Evolutionary conservation across 192 early-diverging fungal species (phyloP).

Genomic region (Backusella parvicylindrica): DNA sequence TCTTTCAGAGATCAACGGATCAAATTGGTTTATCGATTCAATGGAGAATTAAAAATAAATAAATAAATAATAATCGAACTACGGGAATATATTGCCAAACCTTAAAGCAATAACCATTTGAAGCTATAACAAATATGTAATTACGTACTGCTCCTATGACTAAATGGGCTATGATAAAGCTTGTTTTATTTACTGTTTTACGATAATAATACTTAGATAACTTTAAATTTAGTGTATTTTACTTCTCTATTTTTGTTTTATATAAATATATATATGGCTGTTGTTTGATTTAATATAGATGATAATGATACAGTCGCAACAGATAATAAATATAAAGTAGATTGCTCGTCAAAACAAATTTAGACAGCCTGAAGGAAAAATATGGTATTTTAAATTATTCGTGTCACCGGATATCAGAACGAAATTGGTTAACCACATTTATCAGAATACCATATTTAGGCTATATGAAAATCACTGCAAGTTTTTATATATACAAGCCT

Average conservation of each 20-base stretch:
- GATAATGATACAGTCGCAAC: not conserved
- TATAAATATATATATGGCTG: not conserved
- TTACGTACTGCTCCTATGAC: not conserved
- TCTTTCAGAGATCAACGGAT: not conserved
- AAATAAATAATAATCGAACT: not conserved
- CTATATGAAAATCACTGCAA: not conserved
- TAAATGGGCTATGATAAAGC: not conserved
- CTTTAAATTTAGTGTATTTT: not conserved
- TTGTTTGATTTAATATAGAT: not conserved
- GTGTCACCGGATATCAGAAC: not conserved
- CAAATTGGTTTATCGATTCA: not conserved
- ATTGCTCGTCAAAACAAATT: not conserved
- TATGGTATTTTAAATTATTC: not conserved
- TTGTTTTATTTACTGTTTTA: not conserved
- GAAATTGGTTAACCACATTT: not conserved
- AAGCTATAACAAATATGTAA: not conserved
- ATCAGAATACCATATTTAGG: not conserved
- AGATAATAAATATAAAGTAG: not conserved
- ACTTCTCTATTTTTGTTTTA: not conserved
- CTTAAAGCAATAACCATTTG: not conserved
- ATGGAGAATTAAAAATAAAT: not conserved
- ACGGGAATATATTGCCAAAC: not conserved
- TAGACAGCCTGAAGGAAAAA: not conserved
- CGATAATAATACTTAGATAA: not conserved
- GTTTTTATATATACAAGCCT: no score